Conservation (phyloP, 2,329 filamentous ascomycete species). For the Claviceps maximensis region DNA sequence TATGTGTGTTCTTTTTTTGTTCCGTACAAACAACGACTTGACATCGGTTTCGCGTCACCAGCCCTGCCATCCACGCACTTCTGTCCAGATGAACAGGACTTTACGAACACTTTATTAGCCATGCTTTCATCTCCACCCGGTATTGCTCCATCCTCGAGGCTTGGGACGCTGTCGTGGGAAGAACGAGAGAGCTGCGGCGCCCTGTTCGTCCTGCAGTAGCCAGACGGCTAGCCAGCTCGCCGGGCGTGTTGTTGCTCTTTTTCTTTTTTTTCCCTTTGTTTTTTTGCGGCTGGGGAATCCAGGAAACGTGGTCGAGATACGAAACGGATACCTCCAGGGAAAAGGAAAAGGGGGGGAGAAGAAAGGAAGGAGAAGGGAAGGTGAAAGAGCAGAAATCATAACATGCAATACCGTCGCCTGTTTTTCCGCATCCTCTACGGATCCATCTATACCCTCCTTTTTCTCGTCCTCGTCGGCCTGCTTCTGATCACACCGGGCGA, state of each 20-base stretch:
- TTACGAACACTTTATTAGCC: slow-evolving; percentile 11
- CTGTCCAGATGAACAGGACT: background rate
- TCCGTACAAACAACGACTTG: background rate
- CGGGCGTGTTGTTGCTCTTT: background rate
- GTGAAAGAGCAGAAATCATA: background rate
- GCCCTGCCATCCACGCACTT: background rate
- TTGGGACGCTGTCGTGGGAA: background rate
- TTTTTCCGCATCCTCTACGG: slow-evolving; percentile 73
- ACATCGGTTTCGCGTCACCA: background rate
- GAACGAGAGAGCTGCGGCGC: background rate
- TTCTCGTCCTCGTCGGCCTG: slow-evolving; percentile 57
- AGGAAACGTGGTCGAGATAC: background rate
- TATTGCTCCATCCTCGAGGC: slow-evolving; percentile 4
- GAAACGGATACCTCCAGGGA: background rate
- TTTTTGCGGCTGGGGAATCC: background rate
- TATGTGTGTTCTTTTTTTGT: background rate
- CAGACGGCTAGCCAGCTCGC: too few relatives aligned
- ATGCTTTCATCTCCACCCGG: slow-evolving; percentile 12
- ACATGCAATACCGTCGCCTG: slow-evolving; percentile 23
- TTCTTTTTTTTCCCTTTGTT: too few relatives aligned
- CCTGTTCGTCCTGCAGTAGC: background rate
- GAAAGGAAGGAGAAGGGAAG: background rate
- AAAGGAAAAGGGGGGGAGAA: background rate
- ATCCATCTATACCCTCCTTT: slow-evolving; percentile 63
- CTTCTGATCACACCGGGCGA: slow-evolving; percentile 72